Evolutionary conservation across 164 flowering plant species (phyloP).

Genomic region (Taxillus chinensis): DNA sequence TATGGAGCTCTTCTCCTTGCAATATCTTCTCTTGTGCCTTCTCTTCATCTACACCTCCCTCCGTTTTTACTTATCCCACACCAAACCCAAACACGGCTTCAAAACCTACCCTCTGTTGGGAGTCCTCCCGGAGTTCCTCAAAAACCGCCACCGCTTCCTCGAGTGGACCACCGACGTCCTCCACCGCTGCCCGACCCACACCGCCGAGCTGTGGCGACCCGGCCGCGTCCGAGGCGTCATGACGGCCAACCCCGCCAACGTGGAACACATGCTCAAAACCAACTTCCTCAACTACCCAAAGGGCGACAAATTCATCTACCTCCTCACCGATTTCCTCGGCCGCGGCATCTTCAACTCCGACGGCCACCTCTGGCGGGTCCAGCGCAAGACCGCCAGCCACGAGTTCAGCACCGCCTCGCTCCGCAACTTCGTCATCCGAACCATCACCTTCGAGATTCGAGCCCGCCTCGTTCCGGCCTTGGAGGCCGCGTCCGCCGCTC

Average conservation of each 20-base stretch:
- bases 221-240: background rate
- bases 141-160: background rate
- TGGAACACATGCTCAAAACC: conserved; percentile 2
- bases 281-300: conserved; percentile 5
- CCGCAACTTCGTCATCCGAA: background rate
- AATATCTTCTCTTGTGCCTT: too few species aligned
- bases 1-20: too few species aligned
- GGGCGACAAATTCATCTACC: background rate
- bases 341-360: conserved; percentile 5
- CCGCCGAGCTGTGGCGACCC: background rate
- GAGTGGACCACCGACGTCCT: conserved; percentile 1
- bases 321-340: conserved; percentile 3
- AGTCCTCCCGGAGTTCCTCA: background rate
- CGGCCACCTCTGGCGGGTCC: conserved; percentile 1
- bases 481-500: background rate
- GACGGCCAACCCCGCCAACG: conserved; percentile 4
- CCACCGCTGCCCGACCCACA: conserved; percentile 1
- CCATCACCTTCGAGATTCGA: background rate
- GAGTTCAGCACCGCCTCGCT: background rate
- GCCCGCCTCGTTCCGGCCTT: background rate
- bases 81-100: too few species aligned
- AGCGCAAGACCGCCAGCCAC: background rate
- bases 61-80: too few species aligned
- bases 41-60: too few species aligned
- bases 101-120: background rate